Evolutionary conservation across 768 basidiomycete species (phyloP), one percentile per base, ranked within the genome.

Genomic region (Russula virescens): DNA sequence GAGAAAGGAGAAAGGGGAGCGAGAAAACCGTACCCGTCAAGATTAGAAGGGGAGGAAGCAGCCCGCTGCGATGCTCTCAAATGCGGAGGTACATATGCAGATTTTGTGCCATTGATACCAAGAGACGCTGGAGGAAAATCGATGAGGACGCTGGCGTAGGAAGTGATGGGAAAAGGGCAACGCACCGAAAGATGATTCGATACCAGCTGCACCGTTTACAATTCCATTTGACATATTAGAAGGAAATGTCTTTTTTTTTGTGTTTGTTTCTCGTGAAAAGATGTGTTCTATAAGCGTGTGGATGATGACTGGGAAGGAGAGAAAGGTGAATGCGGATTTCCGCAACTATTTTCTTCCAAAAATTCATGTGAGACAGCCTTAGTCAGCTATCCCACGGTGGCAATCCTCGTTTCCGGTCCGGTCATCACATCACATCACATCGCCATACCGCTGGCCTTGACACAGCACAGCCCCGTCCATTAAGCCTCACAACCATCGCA

Each of bases 161-260:
- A 35, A 48, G 55, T 55, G 48, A 47, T 45, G 50, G 60, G 55
- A 45, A 50, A 23, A 31, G 48, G 62, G 58, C 58, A 43, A 55
- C 25, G 23, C 45, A 55, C 89, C 81, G 74, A 92, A 88, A 74
- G 85, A 81, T 73, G 79, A 78, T 81, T 91, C 89, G 71, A 91
- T 78, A 77, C 81, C 85, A 75, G 81, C 75, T 71, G 76, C 78
- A 74, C 81, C 85, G 78, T 91, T 89, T 88, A 89, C 84, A 81
- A 84, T 83, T 84, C 88, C 89, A 91, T 91, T 91, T 80, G 88
- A 86, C 89, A 91, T 91, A 89, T 87, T 82, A 80, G 74, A 72
- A 65, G 60, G 68, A 70, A 72, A 61, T 60, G 48, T 49, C 38
- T 34, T 67, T 65, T 40, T 67, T 67, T 51, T 34, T 58, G n/a